A percentile compares a stretch with the other conserved stretches of the same genome.
phyloP scores from a whole-genome alignment of 352 stramenopile genomes.

The Globisporangium yorkense region DNA sequence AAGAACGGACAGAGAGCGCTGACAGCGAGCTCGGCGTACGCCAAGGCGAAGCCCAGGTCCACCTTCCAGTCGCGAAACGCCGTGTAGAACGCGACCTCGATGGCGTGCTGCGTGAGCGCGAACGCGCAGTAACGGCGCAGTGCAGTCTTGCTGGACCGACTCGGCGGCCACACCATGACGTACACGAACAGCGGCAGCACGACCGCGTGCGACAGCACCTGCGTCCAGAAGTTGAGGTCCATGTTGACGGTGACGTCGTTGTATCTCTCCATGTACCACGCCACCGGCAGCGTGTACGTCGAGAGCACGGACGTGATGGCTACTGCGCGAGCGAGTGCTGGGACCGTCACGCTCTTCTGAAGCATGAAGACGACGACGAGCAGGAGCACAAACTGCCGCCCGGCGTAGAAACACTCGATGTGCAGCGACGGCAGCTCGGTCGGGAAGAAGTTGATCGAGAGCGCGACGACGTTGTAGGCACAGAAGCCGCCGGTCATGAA shows the following conservation, averaged over 20 bases:
- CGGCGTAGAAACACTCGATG: slow-evolving; percentile 27
- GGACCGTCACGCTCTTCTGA: slow-evolving; percentile 7
- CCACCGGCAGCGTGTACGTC: slow-evolving; percentile 1
- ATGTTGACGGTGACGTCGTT: background rate
- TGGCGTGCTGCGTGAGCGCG: slow-evolving; percentile 23
- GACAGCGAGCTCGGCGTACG: slow-evolving; percentile 20
- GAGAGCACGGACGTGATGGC: slow-evolving; percentile 13
- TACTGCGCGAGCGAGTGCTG: slow-evolving; percentile 16
- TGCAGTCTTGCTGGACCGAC: slow-evolving; percentile 19
- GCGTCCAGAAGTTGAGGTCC: slow-evolving; percentile 6
- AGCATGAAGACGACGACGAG: slow-evolving; percentile 10
- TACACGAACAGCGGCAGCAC: slow-evolving; percentile 18
- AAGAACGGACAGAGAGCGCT: slow-evolving; percentile 15
- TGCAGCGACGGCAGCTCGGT: background rate
- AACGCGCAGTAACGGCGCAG: slow-evolving; percentile 33
- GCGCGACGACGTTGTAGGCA: slow-evolving; percentile 4
- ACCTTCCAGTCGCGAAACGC: slow-evolving; percentile 19
- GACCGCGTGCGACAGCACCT: slow-evolving; percentile 10
- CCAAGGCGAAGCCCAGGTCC: slow-evolving; percentile 19
- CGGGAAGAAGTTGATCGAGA: slow-evolving; percentile 1
- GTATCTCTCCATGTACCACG: background rate
- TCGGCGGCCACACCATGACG: slow-evolving; percentile 18
- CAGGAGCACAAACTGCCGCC: slow-evolving; percentile 7
- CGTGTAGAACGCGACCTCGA: slow-evolving; percentile 21
- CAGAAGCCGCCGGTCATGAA: slow-evolving; percentile 10